These are phyloP conservation scores for Arthroderma sp. DNA, from an alignment of 2,329 filamentous ascomycete genomes.

Conservation along the genomic window DNA sequence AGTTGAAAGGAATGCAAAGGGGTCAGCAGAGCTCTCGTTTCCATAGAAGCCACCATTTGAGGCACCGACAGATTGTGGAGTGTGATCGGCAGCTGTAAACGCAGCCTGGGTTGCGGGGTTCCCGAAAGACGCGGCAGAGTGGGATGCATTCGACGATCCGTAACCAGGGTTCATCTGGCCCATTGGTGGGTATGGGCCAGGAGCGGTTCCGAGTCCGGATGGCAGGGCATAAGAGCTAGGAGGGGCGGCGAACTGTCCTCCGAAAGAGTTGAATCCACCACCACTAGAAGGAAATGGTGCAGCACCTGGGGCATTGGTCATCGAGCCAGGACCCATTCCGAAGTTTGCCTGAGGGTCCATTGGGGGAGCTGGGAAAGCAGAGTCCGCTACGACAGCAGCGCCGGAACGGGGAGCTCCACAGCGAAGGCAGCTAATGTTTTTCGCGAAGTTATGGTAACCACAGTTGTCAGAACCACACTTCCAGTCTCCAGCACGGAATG, in stretches of 20 bases:
- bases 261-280: conserved; percentile 53
- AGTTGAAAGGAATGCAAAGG: conserved; percentile 51
- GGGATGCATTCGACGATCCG: conserved; percentile 61
- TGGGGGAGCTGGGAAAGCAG: conserved; percentile 65
- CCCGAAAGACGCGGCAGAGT: conserved; percentile 78
- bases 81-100: conserved; percentile 78
- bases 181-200: conserved; percentile 56
- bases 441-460: conserved; percentile 98
- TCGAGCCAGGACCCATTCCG: conserved; percentile 68
- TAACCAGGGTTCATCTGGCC: conserved; percentile 63
- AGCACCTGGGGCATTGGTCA: conserved; percentile 64
- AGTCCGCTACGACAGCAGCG: conserved; percentile 87
- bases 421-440: conserved; percentile 94
- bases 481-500: conserved; percentile 97
- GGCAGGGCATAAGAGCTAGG: conserved; percentile 83
- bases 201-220: conserved; percentile 66
- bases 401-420: conserved; percentile 90
- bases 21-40: conserved; percentile 42
- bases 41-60: conserved; percentile 61
- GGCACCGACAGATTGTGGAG: conserved; percentile 61
- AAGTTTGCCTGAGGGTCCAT: conserved; percentile 80
- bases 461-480: conserved; percentile 96
- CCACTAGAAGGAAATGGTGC: conserved; percentile 60
- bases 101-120: conserved; percentile 88
- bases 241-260: conserved; percentile 70